Base-by-base conservation (phyloP, 2,329 filamentous ascomycete genomes). In the Parastagonospora nodorum region DNA sequence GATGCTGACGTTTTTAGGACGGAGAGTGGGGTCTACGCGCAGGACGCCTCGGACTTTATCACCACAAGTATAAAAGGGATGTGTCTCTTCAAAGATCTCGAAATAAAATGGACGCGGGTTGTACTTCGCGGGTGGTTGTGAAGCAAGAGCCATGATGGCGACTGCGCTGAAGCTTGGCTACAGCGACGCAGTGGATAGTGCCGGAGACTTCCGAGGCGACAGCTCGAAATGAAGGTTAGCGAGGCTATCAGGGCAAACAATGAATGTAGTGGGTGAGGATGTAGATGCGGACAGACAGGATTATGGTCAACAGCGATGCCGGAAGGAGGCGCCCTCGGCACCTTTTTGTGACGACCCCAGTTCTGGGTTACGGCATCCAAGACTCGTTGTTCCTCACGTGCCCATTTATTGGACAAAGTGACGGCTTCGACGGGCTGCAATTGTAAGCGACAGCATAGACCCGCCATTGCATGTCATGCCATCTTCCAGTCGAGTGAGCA, bases 21-120 rank as follows among this genome's bases (percentile, higher is more conserved):
- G 55, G 15, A 53, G 45, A 11, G 51, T 54, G 8, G 63, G 60
- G 8, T 60, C 55, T 7, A 67, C 48, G 19, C 63, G 55, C 8
- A 66, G 50, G 8, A 48, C 31, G 16, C 66, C 66, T 28, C 57
- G 53, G 14, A 69, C 45, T 8, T 44, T 32, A 15, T 68, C 63
- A 32, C 63, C 61, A 33, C 44, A 55, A 5, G 60, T 63, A 48
- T 62, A 67, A 37, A 51, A 53, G 4, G 49, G 50, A 2, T 53
- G 46, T 24, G 50, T 37, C 31, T 50, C 44, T 30, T 51, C 38
- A 39, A 48, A 48, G 14, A 63, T 14, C 12, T 58, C 32, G 14
- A 66, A 62, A 42, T 58, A 62, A 11, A 64, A 39, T 27, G 37
- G 37, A 9, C 16, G 32, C 12, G 57, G 53, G 15, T 50, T 57